A percentile compares a stretch with the other conserved stretches of the same genome.
phyloP scores from a whole-genome alignment of 768 basidiomycete species.

The Floccularia luteovirens region DNA sequence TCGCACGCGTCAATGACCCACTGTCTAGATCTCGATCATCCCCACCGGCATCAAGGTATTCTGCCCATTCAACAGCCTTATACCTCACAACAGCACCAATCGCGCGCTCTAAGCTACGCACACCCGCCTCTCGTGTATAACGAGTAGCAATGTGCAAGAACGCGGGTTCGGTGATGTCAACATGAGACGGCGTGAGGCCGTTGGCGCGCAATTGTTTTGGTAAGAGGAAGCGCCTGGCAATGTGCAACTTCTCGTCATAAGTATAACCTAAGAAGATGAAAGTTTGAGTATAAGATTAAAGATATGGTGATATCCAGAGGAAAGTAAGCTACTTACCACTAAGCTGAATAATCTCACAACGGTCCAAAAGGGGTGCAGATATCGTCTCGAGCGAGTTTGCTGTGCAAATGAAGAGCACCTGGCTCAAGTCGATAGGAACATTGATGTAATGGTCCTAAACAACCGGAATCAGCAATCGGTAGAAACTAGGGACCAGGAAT shows the following conservation, averaged over 20 bases:
- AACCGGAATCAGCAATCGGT: no score
- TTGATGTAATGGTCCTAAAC: slow-evolving; percentile 93
- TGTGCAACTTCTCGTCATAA: slow-evolving; percentile 86
- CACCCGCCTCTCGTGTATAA: slow-evolving; percentile 89
- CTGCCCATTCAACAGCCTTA: slow-evolving; percentile 90
- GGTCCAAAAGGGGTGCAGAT: slow-evolving; percentile 78
- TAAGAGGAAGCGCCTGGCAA: slow-evolving; percentile 79
- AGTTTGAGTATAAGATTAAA: neutral
- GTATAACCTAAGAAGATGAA: slow-evolving; percentile 54
- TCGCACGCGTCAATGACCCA: neutral
- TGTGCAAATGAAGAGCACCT: slow-evolving; percentile 89
- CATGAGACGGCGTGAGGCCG: slow-evolving; percentile 53
- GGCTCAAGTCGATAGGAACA: slow-evolving; percentile 80
- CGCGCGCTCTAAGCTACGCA: slow-evolving; percentile 82
- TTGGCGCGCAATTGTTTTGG: slow-evolving; percentile 84
- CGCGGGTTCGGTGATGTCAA: slow-evolving; percentile 63
- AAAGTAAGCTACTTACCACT: slow-evolving; percentile 37
- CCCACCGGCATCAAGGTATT: slow-evolving; percentile 39
- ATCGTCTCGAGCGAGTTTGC: slow-evolving; percentile 89
- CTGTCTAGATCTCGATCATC: slow-evolving; percentile 11
- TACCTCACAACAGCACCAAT: slow-evolving; percentile 84
- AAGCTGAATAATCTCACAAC: slow-evolving; percentile 82
- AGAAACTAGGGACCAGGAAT: neutral
- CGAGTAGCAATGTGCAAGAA: slow-evolving; percentile 66
- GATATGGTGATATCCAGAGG: neutral